Conservation (phyloP, 2,329 filamentous ascomycete species). For the Aureobasidium sp. region DNA sequence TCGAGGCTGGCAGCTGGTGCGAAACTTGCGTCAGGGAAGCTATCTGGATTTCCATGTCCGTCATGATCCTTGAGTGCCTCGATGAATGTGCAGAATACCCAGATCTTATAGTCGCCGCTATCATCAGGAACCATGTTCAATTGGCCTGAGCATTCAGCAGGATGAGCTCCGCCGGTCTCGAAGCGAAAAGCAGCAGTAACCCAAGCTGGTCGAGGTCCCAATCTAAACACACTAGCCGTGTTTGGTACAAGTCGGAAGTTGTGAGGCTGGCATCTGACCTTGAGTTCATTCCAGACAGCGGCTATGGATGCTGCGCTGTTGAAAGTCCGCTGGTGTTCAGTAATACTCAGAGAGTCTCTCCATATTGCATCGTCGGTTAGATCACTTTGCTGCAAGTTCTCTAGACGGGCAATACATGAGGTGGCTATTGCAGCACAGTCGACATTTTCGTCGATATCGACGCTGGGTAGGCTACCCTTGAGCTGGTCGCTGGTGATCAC, state of each 20-base stretch:
- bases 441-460: slow-evolving; percentile 1
- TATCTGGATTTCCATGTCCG: slow-evolving; percentile 22
- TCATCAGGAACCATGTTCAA: slow-evolving; percentile 29
- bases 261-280: slow-evolving; percentile 27
- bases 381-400: slow-evolving; percentile 10
- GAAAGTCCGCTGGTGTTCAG: slow-evolving; percentile 51
- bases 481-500: slow-evolving; percentile 10
- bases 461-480: slow-evolving; percentile 10
- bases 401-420: slow-evolving; percentile 11
- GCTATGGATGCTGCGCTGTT: slow-evolving; percentile 39
- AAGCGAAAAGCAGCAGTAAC: slow-evolving; percentile 27
- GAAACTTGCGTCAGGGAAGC: slow-evolving; percentile 3
- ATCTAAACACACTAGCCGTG: slow-evolving; percentile 20
- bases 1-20: slow-evolving; percentile 10
- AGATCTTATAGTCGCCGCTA: slow-evolving; percentile 33
- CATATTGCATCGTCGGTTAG: slow-evolving; percentile 30
- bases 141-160: slow-evolving; percentile 27
- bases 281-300: slow-evolving; percentile 30
- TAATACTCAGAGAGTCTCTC: slow-evolving; percentile 52
- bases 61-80: slow-evolving; percentile 32
- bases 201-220: slow-evolving; percentile 21
- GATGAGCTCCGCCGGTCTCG: slow-evolving; percentile 20
- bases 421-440: slow-evolving; percentile 7
- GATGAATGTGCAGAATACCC: slow-evolving; percentile 33
- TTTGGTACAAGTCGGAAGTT: slow-evolving; percentile 17